Evolutionary conservation across 2,329 filamentous ascomycete species (phyloP).

Genomic region (Pseudogymnoascus destructans): DNA sequence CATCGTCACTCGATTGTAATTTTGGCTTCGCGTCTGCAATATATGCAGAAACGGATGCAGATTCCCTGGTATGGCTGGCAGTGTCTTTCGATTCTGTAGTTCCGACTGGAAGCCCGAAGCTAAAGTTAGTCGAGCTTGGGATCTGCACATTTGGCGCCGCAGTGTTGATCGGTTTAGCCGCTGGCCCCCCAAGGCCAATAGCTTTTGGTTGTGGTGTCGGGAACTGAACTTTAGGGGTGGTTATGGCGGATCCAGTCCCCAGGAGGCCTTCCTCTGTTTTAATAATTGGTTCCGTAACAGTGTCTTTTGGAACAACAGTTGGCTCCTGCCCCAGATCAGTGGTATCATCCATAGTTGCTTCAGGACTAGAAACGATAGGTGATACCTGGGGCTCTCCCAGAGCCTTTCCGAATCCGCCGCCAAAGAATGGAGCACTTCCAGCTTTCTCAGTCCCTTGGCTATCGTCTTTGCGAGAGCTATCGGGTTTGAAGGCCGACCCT

Average conservation of each 20-base stretch:
- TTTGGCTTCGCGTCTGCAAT: neutral
- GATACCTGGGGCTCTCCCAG: slow-evolving; percentile 36
- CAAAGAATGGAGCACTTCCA: slow-evolving; percentile 42
- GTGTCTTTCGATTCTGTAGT: neutral
- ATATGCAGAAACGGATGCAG: neutral
- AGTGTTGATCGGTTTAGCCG: neutral
- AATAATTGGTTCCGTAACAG: neutral
- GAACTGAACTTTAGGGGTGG: slow-evolving; percentile 22
- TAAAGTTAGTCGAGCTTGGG: neutral
- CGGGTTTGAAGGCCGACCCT: slow-evolving; percentile 28
- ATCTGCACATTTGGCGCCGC: neutral
- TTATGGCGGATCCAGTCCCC: neutral
- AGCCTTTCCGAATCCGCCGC: slow-evolving; percentile 45
- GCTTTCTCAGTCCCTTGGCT: slow-evolving; percentile 30
- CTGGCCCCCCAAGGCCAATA: neutral
- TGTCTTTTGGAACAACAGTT: neutral
- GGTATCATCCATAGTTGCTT: slow-evolving; percentile 37
- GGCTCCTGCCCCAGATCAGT: neutral
- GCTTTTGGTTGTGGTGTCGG: neutral
- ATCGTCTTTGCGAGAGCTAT: slow-evolving; percentile 45
- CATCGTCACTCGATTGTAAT: neutral
- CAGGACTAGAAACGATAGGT: slow-evolving; percentile 22
- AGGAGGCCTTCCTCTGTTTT: neutral
- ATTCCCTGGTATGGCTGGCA: neutral
- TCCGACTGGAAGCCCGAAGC: neutral